Base-by-base conservation (phyloP, 768 basidiomycete genomes). In the Pleurotus salmoneostramineus region DNA sequence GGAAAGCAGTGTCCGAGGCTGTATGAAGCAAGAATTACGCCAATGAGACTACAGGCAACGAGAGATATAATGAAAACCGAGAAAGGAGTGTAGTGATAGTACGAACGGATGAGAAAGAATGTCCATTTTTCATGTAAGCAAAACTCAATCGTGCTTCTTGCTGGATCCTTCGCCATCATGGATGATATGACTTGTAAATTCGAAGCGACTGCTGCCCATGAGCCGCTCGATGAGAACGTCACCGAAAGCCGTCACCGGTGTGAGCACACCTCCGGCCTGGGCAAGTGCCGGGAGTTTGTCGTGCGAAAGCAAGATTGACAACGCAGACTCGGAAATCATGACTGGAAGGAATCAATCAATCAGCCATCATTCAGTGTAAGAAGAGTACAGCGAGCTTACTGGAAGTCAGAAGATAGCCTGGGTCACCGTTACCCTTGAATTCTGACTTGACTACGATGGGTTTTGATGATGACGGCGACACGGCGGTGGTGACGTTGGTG, bases 161-260 rank as follows among this genome's bases (percentile, higher is more conserved):
- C n/a, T n/a, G n/a, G n/a, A n/a, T n/a, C n/a, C n/a, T n/a, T n/a
- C n/a, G n/a, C n/a, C n/a, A n/a, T n/a, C n/a, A n/a, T n/a, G n/a
- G n/a, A n/a, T n/a, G n/a, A n/a, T n/a, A n/a, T n/a, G n/a, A n/a
- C n/a, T n/a, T n/a, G n/a, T n/a, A n/a, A n/a, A n/a, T n/a, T n/a
- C n/a, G n/a, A n/a, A n/a, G n/a, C n/a, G n/a, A n/a, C n/a, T n/a
- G n/a, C n/a, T n/a, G n/a, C n/a, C n/a, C n/a, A n/a, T n/a, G n/a
- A n/a, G n/a, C n/a, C n/a, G n/a, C n/a, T n/a, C n/a, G n/a, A n/a
- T n/a, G n/a, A 95, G 69, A 5, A 83, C 82, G 59, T 89, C 84
- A 14, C 95, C 95, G 56, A 96, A 79, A 1, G 91, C 95, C 3
- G 83, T 84, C 71, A 88, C 82, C 0, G 95, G 87, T 1, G 95